phyloP scores from a whole-genome alignment of 2,329 filamentous ascomycete species.

The Phaeosphaeriaceae sp. region DNA sequence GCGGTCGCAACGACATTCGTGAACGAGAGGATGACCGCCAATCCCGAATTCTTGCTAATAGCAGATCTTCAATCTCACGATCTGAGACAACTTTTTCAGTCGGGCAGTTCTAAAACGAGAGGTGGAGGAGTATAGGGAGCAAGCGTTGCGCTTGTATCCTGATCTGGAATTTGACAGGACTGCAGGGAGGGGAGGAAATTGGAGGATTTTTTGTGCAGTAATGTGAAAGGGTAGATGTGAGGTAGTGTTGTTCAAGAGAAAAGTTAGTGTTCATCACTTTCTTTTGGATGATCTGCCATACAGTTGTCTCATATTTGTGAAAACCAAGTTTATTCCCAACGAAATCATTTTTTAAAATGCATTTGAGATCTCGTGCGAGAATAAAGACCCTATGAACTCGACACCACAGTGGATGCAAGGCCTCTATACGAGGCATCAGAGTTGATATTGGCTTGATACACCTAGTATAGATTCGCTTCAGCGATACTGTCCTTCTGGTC shows the following conservation, averaged over 20 bases:
- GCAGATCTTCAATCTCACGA: neutral
- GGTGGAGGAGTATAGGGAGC: constrained; percentile 25
- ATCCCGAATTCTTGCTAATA: neutral
- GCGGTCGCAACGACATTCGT: neutral
- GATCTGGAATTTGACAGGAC: constrained; percentile 29
- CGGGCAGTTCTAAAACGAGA: constrained; percentile 15
- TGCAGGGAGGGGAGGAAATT: constrained; percentile 6
- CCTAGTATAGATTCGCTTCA: no score
- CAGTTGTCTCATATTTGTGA: no score
- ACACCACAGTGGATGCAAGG: no score
- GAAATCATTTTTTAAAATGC: no score
- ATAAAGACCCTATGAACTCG: no score
- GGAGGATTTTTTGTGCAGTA: constrained; percentile 19
- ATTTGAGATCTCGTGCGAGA: no score
- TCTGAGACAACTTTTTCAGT: neutral
- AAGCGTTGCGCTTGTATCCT: constrained; percentile 27
- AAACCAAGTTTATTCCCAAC: no score
- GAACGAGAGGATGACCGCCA: constrained; percentile 5
- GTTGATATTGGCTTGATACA: no score
- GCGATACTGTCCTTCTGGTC: neutral
- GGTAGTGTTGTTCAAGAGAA: no score
- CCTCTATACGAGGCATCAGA: no score
- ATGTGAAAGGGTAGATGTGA: constrained; percentile 16
- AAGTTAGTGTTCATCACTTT: no score
- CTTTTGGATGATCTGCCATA: no score